Base-by-base conservation (phyloP, 2,329 filamentous ascomycete species). In the Epichloe typhina region DNA sequence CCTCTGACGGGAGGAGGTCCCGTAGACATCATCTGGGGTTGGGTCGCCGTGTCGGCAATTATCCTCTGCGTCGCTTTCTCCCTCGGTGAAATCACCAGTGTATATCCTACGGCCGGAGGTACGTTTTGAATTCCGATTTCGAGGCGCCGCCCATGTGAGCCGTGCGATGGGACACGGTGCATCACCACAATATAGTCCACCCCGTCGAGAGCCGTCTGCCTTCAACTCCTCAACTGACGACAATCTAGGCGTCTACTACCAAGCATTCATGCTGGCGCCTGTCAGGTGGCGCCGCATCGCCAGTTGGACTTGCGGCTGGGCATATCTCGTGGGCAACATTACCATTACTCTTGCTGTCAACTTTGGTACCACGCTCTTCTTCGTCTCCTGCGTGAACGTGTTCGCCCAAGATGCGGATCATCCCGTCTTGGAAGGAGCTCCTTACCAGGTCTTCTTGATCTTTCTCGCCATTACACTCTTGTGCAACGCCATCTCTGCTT, bases 271-370 rank as follows among this genome's bases (percentile, higher is more conserved):
- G 79, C 76, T 89, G 13, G 75, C 84, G 0, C 74, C 82, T 17
- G 64, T 74, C 26, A 66, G 64, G 15, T 83, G 77, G 68, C 80
- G 83, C 49, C 77, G 75, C 41, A 68, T 84, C 15, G 72, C 82
- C 15, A 81, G 81, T 35, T 88, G 82, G 79, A 78, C 86, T 54
- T 84, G 81, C 56, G 84, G 84, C 53, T 89, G 84, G 84, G 72
- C 83, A 21, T 89, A 86, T 62, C 77, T 87, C 17, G 80, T 88
- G 48, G 86, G 86, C 52, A 89, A 89, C 68, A 83, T 88, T 64
- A 88, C 83, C 57, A 90, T 90, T 58, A 88, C 85, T 0, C 72
- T 88, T n/a, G 78, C 84, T n/a, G 84, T 88, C 62, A 86, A 87
- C 70, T 89, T 88, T 59, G 86, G 84, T 6, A 88, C 86, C 3